Conservation (phyloP, 306 rosid species). For the Prunus davidiana region DNA sequence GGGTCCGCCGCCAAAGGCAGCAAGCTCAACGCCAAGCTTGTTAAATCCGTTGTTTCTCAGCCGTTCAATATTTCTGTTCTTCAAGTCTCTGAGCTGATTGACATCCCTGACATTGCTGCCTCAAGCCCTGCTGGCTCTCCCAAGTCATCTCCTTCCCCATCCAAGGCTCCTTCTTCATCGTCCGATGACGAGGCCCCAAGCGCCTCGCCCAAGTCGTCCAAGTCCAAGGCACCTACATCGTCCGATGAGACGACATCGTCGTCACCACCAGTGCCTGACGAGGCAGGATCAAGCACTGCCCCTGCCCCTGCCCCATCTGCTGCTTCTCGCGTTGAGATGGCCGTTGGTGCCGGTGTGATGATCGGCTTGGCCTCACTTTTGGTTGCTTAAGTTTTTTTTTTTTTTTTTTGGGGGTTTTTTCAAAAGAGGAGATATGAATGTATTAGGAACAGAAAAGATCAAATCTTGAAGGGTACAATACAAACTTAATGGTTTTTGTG, state of each 20-base stretch:
- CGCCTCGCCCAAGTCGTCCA: neutral
- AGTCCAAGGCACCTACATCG: neutral
- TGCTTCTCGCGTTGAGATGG: neutral
- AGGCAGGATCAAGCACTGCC: neutral
- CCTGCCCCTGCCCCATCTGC: neutral
- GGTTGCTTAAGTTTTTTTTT: neutral
- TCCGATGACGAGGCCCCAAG: neutral
- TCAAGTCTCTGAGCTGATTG: constrained; percentile 9
- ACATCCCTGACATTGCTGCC: neutral
- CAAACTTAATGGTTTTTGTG: neutral
- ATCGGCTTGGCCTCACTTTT: constrained; percentile 4
- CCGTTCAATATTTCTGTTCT: constrained; percentile 8
- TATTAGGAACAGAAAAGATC: neutral
- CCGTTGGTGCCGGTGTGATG: neutral
- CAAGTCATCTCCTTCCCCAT: neutral
- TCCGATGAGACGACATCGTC: neutral
- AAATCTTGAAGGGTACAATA: neutral
- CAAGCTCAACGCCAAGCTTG: neutral
- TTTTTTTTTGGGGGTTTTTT: no score
- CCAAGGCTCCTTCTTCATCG: neutral
- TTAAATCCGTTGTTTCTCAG: neutral
- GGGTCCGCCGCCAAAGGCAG: constrained; percentile 36
- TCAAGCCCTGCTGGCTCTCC: neutral
- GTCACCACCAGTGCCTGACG: neutral
- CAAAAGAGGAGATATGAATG: neutral